phyloP scores from a whole-genome alignment of 768 basidiomycete genomes.

The Lyophyllum atratum region DNA sequence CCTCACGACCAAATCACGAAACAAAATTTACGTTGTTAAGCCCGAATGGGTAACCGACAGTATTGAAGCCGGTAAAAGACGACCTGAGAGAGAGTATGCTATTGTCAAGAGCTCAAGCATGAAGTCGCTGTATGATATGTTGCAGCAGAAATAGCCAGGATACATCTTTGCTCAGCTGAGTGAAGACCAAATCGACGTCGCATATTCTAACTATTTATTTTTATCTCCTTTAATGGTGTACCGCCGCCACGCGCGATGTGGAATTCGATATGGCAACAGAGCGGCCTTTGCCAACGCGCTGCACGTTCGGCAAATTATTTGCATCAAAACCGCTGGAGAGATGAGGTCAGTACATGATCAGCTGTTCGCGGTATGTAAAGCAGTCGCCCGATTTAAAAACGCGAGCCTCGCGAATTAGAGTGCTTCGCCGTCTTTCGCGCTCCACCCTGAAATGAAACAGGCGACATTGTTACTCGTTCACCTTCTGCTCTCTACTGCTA shows the following conservation, averaged over 20 bases:
- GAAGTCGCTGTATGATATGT: slow-evolving; percentile 41
- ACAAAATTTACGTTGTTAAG: slow-evolving; percentile 61
- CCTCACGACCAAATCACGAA: slow-evolving; percentile 51
- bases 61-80: slow-evolving; percentile 56
- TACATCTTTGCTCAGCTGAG: background rate
- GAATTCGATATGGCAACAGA: background rate
- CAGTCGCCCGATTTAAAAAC: background rate
- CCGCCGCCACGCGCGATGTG: background rate
- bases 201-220: background rate
- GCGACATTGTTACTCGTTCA: background rate
- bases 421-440: no score
- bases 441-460: background rate
- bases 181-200: background rate
- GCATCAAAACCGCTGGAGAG: background rate
- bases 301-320: background rate
- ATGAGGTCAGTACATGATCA: slow-evolving; percentile 2
- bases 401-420: background rate
- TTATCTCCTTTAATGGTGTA: background rate
- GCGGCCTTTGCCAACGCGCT: slow-evolving; percentile 3
- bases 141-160: slow-evolving; percentile 13
- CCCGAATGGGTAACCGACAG: slow-evolving; percentile 80
- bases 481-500: background rate
- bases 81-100: slow-evolving; percentile 61
- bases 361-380: background rate
- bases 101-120: slow-evolving; percentile 43